Percentiles rank a stretch among this genome's conserved stretches.
Conservation (phyloP, 805 yeast genomes). For the Yarrowia deformans region DNA sequence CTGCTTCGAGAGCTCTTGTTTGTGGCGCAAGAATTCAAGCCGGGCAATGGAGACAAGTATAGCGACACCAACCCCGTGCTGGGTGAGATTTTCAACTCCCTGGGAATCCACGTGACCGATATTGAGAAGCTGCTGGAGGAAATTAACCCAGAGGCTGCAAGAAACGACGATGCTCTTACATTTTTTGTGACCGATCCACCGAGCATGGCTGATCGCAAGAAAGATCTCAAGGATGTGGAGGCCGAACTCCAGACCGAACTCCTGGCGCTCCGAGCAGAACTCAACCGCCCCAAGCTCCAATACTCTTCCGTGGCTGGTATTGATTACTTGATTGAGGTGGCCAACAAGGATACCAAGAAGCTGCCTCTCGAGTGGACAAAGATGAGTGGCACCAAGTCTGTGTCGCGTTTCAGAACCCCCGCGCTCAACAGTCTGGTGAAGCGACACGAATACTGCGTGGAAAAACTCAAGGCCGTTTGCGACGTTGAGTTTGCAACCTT, state of each 20-base stretch:
- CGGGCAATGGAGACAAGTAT: background rate
- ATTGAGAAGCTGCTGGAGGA: slow-evolving; percentile 10
- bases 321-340: slow-evolving; percentile 77
- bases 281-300: slow-evolving; percentile 64
- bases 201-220: slow-evolving; percentile 5
- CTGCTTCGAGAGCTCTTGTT: slow-evolving; percentile 30
- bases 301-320: slow-evolving; percentile 67
- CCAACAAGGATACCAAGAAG: slow-evolving; percentile 61
- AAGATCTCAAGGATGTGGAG: slow-evolving; percentile 56
- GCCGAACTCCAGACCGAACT: slow-evolving; percentile 62
- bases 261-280: slow-evolving; percentile 52
- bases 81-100: slow-evolving; percentile 13
- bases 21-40: slow-evolving; percentile 20
- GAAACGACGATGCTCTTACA: slow-evolving; percentile 43
- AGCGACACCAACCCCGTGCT: slow-evolving; percentile 14
- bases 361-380: slow-evolving; percentile 82
- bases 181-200: slow-evolving; percentile 46
- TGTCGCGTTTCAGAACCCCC: slow-evolving; percentile 78
- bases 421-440: slow-evolving; percentile 59
- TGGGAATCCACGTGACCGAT: background rate
- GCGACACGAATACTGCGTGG: slow-evolving; percentile 66
- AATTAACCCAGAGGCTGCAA: slow-evolving; percentile 44
- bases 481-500: slow-evolving; percentile 58
- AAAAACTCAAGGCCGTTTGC: slow-evolving; percentile 56
- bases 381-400: slow-evolving; percentile 69